Base-by-base conservation (phyloP, 805 yeast genomes). In the Zygoascus flipseniorum region DNA sequence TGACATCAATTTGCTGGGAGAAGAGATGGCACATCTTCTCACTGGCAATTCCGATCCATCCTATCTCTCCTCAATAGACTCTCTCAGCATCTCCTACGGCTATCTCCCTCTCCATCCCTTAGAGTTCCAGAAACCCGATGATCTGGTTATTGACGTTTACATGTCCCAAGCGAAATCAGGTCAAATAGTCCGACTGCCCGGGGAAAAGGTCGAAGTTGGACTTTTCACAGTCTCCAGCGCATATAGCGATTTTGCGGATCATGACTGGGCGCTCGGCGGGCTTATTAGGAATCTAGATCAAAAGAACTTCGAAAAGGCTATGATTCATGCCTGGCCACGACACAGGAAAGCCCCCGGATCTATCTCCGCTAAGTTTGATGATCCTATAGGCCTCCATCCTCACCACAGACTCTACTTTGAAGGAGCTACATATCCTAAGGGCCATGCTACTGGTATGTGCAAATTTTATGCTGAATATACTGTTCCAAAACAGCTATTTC, bases 401-500 rank as follows among this genome's bases (percentile, higher is more conserved):
- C 54, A 55, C 31, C 58, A 58, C 43, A 37, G 32, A n/a, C 37
- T 60, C n/a, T 14, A 53, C 14, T 45, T 60, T 31, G 41, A 31
- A 28, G 14, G 14, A 8, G 41, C 31, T 8, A 46, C 18, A 4
- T 23, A 44, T 8, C 58, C 58, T n/a, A 49, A 47, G 31, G 39
- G 39, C 39, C 39, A 35, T 11, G 10, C 56, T n/a, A 48, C 51
- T 14, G 60, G 58, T 1, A 53, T 60, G 2, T 81, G 86, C 66
- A 68, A 69, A 39, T 69, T 77, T 14, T 78, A 67, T 56, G 64
- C 75, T 31, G 69, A 69, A 56, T 63, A 76, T 28, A 72, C 74
- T 8, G 59, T 80, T 10, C 81, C 83, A 2, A 64, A 66, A 4
- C 67, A 69, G 16, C 52, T 80, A 19, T 79, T 81, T 59, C 69